phyloP scores from a whole-genome alignment of 306 rosid species.

The Cucurbita moschata region DNA sequence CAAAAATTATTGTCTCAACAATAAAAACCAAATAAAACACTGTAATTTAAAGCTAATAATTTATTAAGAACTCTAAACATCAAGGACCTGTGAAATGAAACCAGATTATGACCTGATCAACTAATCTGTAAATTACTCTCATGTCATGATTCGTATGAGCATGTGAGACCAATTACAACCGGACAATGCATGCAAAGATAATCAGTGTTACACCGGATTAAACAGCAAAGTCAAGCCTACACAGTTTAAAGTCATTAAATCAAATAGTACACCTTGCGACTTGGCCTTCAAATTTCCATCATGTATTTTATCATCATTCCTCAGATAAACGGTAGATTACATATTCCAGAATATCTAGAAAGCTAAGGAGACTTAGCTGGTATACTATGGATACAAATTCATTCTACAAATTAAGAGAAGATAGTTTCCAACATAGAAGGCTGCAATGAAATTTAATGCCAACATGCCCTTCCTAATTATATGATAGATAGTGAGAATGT shows the following conservation, averaged over 20 bases:
- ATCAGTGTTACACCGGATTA: constrained; percentile 67
- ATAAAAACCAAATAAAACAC: neutral
- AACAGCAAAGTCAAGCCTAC: constrained; percentile 83
- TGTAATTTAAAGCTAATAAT: neutral
- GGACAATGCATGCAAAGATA: constrained; percentile 64
- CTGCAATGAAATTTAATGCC: neutral
- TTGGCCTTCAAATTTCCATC: neutral
- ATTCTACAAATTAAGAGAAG: neutral
- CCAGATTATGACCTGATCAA: constrained; percentile 48
- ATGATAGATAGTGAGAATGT: neutral
- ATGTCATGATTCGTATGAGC: constrained; percentile 73
- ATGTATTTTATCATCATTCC: neutral
- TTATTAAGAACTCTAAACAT: neutral
- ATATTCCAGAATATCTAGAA: neutral
- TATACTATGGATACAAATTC: neutral
- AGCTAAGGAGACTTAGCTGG: neutral
- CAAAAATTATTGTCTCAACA: neutral
- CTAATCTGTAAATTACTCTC: constrained; percentile 37
- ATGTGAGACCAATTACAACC: constrained; percentile 87
- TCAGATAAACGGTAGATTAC: neutral
- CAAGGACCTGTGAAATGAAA: neutral
- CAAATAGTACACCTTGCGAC: neutral
- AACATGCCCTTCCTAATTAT: neutral
- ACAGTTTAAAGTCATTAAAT: constrained; percentile 6
- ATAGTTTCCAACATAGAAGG: neutral